Percentiles rank a stretch among this genome's conserved stretches.
Conservation (phyloP, 371 early-diverging fungal species). For the Sporodiniella umbellata region DNA sequence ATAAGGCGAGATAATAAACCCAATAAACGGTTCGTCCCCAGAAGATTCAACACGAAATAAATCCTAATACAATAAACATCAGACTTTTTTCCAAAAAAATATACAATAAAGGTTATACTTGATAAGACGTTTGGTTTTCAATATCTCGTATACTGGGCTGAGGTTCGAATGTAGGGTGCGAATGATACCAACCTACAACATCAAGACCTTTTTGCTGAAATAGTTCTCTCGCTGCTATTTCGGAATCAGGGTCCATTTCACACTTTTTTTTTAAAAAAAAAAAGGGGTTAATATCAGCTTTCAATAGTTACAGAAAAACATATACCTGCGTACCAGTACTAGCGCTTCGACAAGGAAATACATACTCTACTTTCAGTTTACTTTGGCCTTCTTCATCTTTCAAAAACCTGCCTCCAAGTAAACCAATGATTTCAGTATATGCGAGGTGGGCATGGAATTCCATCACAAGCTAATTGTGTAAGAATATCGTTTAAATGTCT, state of each 20-base stretch:
- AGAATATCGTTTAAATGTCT: background rate
- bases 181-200: slow-evolving; percentile 77
- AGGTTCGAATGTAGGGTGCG: slow-evolving; percentile 41
- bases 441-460: slow-evolving; percentile 86
- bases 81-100: no score
- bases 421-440: slow-evolving; percentile 82
- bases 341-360: slow-evolving; percentile 66
- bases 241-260: slow-evolving; percentile 82
- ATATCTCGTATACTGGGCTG: slow-evolving; percentile 55
- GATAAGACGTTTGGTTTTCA: slow-evolving; percentile 80
- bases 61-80: slow-evolving; percentile 16
- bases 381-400: slow-evolving; percentile 29
- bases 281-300: background rate
- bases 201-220: slow-evolving; percentile 65
- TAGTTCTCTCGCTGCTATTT: slow-evolving; percentile 69
- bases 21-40: slow-evolving; percentile 78
- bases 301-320: background rate
- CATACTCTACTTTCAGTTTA: slow-evolving; percentile 43
- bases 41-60: slow-evolving; percentile 53
- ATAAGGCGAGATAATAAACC: slow-evolving; percentile 74
- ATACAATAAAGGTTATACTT: no score
- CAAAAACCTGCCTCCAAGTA: slow-evolving; percentile 72
- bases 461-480: slow-evolving; percentile 64
- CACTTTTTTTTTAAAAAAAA: slow-evolving; percentile 40
- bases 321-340: slow-evolving; percentile 69